Conservation (phyloP, 164 flowering plant species). For the Chloranthus sessilifolius region DNA sequence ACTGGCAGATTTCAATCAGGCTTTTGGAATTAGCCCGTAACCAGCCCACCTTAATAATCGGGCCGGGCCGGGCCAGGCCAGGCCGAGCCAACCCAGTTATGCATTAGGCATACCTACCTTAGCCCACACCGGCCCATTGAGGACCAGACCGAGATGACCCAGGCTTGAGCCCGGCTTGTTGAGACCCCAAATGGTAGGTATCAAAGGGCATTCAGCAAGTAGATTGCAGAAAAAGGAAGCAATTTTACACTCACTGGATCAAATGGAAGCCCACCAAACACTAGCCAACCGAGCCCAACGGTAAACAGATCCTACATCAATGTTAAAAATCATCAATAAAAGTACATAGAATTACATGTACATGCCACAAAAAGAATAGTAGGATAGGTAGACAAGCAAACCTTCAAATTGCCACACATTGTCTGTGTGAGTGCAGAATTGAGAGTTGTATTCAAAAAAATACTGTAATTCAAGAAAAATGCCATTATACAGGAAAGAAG, state of each 20-base stretch:
- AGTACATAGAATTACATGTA: no score
- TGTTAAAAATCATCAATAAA: background rate
- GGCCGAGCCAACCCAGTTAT: no score
- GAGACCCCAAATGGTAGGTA: no score
- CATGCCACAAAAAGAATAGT: background rate
- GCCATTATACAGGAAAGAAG: conserved; percentile 81
- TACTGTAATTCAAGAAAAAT: conserved; percentile 64
- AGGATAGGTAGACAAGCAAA: conserved; percentile 15
- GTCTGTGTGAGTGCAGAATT: conserved; percentile 93
- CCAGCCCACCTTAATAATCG: no score
- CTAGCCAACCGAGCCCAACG: conserved; percentile 82
- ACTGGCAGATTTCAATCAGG: no score
- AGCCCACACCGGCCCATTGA: no score
- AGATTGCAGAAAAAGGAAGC: background rate
- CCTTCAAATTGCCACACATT: conserved; percentile 89
- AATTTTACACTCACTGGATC: conserved; percentile 61
- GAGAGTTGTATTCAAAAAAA: conserved; percentile 77
- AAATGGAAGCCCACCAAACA: conserved; percentile 96
- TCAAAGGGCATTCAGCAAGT: no score
- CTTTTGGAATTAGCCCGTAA: no score
- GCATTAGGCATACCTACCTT: no score
- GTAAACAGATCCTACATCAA: conserved; percentile 74
- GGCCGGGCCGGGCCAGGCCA: no score
- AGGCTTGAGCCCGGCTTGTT: no score
- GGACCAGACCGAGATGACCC: no score